Evolutionary conservation across 345 rosid species (phyloP), one percentile per base, ranked within the genome.

Genomic region (Hirschfeldia incana): DNA sequence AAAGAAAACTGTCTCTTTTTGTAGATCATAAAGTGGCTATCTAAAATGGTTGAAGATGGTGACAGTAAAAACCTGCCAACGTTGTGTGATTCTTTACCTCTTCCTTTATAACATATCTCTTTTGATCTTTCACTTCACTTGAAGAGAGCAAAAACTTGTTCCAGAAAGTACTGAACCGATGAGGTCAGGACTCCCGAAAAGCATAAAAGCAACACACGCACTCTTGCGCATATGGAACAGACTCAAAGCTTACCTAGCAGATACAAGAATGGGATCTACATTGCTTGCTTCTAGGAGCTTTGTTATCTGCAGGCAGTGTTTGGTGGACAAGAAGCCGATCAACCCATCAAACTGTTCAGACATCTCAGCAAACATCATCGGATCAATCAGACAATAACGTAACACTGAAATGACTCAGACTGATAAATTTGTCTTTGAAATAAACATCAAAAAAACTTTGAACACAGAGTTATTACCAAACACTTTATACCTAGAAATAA

Each of bases 231-330:
- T 85, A 46, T 44, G 75, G 63, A 81, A 67, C 65, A 78, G 73
- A 82, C 32, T 77, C 80, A 76, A 34, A 37, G 92, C 87, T 83
- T 82, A 76, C 65, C 58, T 94, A 44, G 86, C 81, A 46, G 97
- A 92, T 81, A 97, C 97, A 44, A 90, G 98, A 75, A 84, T 91
- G 39, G 97, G 98, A 57, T 92, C 98, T 0, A 81, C 84, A 77
- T 84, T 94, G 85, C 21, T 21, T 21, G 21, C 94, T 94, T 80
- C 78, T 94, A 85, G 89, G 85, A 74, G 89, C 97, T 71, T 84
- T 92, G 70, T 74, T 94, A 79, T 88, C 94, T 21, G 85, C 79
- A 65, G 95, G 94, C 65, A 79, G 86, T 73, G 78, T 87, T 69
- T 94, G 92, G 95, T 75, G 91, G 83, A 78, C 39, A 63, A 88